phyloP scores from a whole-genome alignment of 2,329 filamentous ascomycete species.

The Penicillium fuscoglaucum region DNA sequence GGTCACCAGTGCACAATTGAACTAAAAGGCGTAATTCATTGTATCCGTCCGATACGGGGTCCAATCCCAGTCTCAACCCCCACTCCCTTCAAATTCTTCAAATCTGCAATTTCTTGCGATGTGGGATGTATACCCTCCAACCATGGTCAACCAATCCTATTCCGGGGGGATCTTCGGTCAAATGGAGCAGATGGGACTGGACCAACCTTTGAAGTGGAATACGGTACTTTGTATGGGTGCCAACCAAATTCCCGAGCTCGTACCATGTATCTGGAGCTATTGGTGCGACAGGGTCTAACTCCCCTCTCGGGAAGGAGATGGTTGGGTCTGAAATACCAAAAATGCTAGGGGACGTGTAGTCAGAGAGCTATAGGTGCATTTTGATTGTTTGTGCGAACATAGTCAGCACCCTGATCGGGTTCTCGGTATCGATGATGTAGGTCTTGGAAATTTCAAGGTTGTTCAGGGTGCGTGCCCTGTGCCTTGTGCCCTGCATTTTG shows the following conservation, averaged over 20 bases:
- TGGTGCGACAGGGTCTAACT: constrained; percentile 3
- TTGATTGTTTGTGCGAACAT: not conserved
- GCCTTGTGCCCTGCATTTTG: constrained; percentile 4
- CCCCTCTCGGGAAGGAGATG: not conserved
- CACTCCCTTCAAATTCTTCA: not conserved
- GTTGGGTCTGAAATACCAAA: constrained; percentile 12
- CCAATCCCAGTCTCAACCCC: not conserved
- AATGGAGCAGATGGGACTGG: constrained; percentile 18
- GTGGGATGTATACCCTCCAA: not conserved
- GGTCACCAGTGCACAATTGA: no score
- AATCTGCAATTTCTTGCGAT: not conserved
- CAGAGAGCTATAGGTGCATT: not conserved
- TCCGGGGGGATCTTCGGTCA: constrained; percentile 13
- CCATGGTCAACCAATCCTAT: constrained; percentile 8
- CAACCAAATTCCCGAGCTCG: constrained; percentile 5
- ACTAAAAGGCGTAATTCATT: no score
- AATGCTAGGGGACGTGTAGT: not conserved
- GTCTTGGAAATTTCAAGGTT: not conserved
- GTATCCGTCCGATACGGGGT: not conserved
- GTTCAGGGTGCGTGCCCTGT: not conserved
- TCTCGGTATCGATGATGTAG: not conserved
- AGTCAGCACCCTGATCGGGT: not conserved
- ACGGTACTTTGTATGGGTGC: constrained; percentile 1
- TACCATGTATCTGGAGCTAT: constrained; percentile 3
- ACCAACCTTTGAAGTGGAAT: not conserved